Evolutionary conservation across 1,284 basidiomycete species (phyloP), one percentile per base, ranked within the genome.

Genomic region (Leccinum subrobustum): DNA sequence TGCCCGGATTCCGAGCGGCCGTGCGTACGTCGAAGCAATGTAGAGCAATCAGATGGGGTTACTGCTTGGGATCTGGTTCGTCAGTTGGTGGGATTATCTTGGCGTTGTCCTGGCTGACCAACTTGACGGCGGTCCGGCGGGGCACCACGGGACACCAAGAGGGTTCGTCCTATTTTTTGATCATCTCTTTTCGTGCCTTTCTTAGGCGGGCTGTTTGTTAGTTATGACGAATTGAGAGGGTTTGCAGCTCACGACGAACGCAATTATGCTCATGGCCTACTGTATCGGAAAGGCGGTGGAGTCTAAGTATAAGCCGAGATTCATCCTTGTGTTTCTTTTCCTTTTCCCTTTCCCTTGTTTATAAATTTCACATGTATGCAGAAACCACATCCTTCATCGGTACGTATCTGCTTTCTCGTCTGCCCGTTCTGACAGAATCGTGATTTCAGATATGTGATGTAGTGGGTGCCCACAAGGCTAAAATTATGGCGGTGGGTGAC

Each of bases 211-310:
- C 3, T 8, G n/a, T 20, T 20, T 37, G 37, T 16, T 16, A 16
- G 16, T 37, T 37, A 37, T 37, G 33, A 33, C 12, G 12, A 47
- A 18, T 14, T 25, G 48, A 23, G 6, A 31, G 25, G 27, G 52
- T 57, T 23, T 25, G 50, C 57, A 71, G 70, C 29, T 86, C 1
- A 91, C 88, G 0, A 84, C 82, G 3, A 89, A 91, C 70, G 84
- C 88, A 0, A 84, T 91, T 67, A 81, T 88, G 77, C 80, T 90
- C n/a, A 82, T 81, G 57, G 84, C 85, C 0, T 89, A 90, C 66
- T 89, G 87, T 65, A 73, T 90, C 47, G 88, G 88, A 16, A 89
- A 90, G 62, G 75, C 86, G 12, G 81, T 82, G 12, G 79, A 86
- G 37, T 39, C 16, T n/a, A 75, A 82, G 67, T 89, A 89, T 70